phyloP scores from a whole-genome alignment of 1,284 basidiomycete species.

The Apiotrichum akiyoshidainum region DNA sequence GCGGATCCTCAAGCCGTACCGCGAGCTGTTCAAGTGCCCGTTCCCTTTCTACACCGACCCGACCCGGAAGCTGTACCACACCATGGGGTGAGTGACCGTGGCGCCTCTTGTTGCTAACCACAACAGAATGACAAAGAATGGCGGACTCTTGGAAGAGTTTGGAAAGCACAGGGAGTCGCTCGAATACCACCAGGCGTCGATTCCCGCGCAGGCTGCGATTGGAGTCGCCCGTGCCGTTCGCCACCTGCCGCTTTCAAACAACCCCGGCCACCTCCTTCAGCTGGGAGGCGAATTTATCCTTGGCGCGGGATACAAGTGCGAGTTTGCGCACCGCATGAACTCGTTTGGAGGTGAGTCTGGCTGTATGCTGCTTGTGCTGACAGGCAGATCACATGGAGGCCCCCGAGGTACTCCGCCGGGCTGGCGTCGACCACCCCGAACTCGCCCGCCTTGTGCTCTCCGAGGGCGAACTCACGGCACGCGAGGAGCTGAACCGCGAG shows the following conservation, averaged over 20 bases:
- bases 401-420: slow-evolving; percentile 24
- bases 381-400: slow-evolving; percentile 46
- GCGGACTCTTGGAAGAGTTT: slow-evolving; percentile 37
- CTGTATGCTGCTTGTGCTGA: slow-evolving; percentile 1
- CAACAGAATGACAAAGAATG: not conserved
- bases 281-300: slow-evolving; percentile 51
- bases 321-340: slow-evolving; percentile 51
- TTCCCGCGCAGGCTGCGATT: slow-evolving; percentile 37
- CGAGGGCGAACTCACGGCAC: slow-evolving; percentile 1
- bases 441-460: not conserved
- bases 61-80: slow-evolving; percentile 39
- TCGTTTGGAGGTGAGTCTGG: slow-evolving; percentile 33
- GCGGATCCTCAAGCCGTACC: slow-evolving; percentile 48
- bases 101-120: not conserved
- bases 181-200: slow-evolving; percentile 39
- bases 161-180: slow-evolving; percentile 31
- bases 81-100: slow-evolving; percentile 31
- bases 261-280: slow-evolving; percentile 44
- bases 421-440: not conserved
- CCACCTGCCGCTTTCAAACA: slow-evolving; percentile 37
- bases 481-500: slow-evolving; percentile 7
- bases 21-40: slow-evolving; percentile 45
- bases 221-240: slow-evolving; percentile 43
- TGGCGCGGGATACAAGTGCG: slow-evolving; percentile 36
- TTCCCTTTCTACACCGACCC: slow-evolving; percentile 48